phyloP scores from a whole-genome alignment of 371 early-diverging fungal genomes.

The Phascolomyces articulosus region DNA sequence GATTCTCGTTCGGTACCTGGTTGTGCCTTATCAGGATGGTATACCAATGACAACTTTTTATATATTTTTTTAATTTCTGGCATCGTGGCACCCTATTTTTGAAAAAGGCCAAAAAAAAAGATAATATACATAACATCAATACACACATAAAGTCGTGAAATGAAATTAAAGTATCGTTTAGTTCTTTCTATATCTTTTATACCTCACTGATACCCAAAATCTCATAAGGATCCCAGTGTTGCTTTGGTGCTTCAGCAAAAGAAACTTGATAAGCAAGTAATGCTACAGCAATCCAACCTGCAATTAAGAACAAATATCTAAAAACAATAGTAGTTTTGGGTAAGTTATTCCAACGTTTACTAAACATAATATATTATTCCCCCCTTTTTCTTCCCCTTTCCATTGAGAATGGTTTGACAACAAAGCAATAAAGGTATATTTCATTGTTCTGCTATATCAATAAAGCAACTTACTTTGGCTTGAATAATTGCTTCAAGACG shows the following conservation, averaged over 20 bases:
- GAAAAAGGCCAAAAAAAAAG: too few relatives aligned
- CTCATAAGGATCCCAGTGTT: slow-evolving; percentile 91
- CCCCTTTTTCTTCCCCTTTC: not conserved
- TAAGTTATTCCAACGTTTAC: too few relatives aligned
- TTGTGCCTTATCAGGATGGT: slow-evolving; percentile 86
- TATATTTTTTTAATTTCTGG: slow-evolving; percentile 76
- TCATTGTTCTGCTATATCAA: too few relatives aligned
- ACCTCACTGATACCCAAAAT: slow-evolving; percentile 84
- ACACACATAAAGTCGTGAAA: too few relatives aligned
- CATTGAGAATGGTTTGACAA: not conserved
- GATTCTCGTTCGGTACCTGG: slow-evolving; percentile 64
- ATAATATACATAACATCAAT: too few relatives aligned
- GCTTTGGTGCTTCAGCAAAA: slow-evolving; percentile 67
- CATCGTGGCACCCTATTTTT: slow-evolving; percentile 47
- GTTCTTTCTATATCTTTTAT: slow-evolving; percentile 6
- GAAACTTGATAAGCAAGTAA: slow-evolving; percentile 78
- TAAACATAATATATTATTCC: not conserved
- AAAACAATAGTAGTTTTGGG: too few relatives aligned
- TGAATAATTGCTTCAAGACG: slow-evolving; percentile 13
- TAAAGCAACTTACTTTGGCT: slow-evolving; percentile 26
- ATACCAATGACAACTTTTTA: slow-evolving; percentile 75
- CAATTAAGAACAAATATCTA: slow-evolving; percentile 56
- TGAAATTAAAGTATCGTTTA: too few relatives aligned
- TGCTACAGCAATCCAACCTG: slow-evolving; percentile 82
- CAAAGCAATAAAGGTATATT: too few relatives aligned